Evolutionary conservation across 1,139 yeast genomes (phyloP).

Genomic region (Protomyces pachydermus): DNA sequence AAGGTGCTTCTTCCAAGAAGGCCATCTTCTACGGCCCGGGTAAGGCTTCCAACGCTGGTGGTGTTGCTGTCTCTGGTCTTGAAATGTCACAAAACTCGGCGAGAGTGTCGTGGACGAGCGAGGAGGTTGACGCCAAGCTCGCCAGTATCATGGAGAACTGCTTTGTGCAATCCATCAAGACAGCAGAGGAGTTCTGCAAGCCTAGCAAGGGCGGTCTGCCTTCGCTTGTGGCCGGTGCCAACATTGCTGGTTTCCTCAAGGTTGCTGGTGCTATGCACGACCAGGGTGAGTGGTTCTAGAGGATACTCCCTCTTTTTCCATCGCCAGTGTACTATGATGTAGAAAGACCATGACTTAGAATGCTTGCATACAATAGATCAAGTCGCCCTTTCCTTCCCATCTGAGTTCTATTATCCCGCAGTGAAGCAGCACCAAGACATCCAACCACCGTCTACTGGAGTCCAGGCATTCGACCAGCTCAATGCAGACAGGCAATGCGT

Average conservation of each 20-base stretch:
- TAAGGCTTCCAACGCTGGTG: constrained; percentile 99
- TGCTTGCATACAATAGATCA: too few species aligned
- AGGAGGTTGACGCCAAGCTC: constrained; percentile 81
- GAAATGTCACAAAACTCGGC: constrained; percentile 99
- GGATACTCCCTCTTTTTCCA: too few species aligned
- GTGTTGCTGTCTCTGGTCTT: constrained; percentile 97
- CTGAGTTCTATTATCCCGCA: too few species aligned
- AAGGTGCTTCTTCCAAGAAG: constrained; percentile 31
- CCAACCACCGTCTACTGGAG: too few species aligned
- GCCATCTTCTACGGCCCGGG: constrained; percentile 99
- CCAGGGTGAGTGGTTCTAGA: constrained; percentile 71
- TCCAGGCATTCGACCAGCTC: too few species aligned
- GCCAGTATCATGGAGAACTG: constrained; percentile 89
- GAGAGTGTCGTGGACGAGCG: constrained; percentile 80
- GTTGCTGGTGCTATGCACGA: constrained; percentile 97
- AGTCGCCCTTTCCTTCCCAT: too few species aligned
- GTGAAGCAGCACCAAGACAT: too few species aligned
- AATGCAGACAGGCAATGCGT: too few species aligned
- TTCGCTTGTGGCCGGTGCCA: constrained; percentile 95
- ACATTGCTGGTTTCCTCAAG: constrained; percentile 97
- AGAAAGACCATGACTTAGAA: too few species aligned
- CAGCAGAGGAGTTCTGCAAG: constrained; percentile 74
- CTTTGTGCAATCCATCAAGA: constrained; percentile 86
- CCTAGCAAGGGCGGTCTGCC: constrained; percentile 68
- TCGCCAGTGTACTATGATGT: too few species aligned